Base-by-base conservation (phyloP, 805 yeast species). In the Lipomyces chichibuensis region DNA sequence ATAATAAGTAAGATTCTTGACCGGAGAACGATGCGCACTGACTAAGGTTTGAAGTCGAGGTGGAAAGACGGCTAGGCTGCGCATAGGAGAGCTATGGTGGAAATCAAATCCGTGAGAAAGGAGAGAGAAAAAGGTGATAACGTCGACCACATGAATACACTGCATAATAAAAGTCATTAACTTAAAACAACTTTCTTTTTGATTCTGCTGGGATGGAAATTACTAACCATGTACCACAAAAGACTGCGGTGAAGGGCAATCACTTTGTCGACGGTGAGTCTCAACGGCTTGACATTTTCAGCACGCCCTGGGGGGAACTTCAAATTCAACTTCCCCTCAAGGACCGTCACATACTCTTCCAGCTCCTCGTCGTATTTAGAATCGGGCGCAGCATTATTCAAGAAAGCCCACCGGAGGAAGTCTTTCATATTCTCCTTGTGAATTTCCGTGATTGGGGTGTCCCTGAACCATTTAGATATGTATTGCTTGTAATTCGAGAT, bases 371-470 rank as follows among this genome's bases (percentile, higher is more conserved):
- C 57, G 13, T 54, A 13, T 14, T 8, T 32, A 20, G 57, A 54
- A 32, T 32, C 57, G 37, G 33, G 57, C 33, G 20, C 57, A 27
- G 27, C 57, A 29, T 25, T 32, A 25, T 54, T 32, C 37, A 54
- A 54, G 57, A 54, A 54, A 14, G 57, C 57, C 57, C 57, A 54
- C 37, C 57, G 37, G 57, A 54, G 14, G 57, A 54, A 54, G 33
- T 54, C 57, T 17, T 54, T 54, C 33, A 54, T 29, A 29, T 54
- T 54, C 25, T 54, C 57, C 37, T 25, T 27, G 37, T 25, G 33
- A 13, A 54, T 54, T 1, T 54, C 35, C 33, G 57, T 32, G 33
- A 29, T 54, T 32, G 57, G 57, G 27, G 57, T 32, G 17, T 54
- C 33, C 57, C 7, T 54, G 37, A 54, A 54, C 57, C 57, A 54